Conservation (phyloP, 805 yeast genomes). For the Lipomyces orientalis region DNA sequence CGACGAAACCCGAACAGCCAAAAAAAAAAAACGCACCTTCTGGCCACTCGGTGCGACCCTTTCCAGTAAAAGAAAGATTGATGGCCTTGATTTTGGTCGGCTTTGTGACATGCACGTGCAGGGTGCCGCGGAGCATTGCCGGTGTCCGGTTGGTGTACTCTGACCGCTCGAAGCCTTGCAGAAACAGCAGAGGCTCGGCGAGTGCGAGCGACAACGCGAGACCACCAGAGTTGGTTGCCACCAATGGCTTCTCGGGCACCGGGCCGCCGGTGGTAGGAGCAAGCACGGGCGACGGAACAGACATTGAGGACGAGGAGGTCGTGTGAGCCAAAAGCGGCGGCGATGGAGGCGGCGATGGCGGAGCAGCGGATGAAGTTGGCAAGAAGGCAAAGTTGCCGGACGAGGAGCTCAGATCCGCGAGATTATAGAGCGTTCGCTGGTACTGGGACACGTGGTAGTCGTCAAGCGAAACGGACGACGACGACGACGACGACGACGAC, state of each 20-base stretch:
- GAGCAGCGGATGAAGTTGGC: constrained; percentile 8
- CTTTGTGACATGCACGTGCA: constrained; percentile 70
- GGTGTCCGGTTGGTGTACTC: constrained; percentile 76
- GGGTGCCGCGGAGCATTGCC: constrained; percentile 77
- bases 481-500: no score
- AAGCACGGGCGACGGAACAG: background rate
- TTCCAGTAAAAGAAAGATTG: constrained; percentile 66
- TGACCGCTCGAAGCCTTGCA: constrained; percentile 76
- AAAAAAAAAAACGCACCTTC: constrained; percentile 62
- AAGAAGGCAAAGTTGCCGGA: constrained; percentile 11
- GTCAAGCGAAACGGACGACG: background rate
- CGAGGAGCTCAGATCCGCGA: constrained; percentile 9
- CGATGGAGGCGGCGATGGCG: constrained; percentile 22
- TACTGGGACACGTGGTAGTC: constrained; percentile 7
- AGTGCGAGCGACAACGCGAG: constrained; percentile 73
- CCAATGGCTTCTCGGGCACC: constrained; percentile 36
- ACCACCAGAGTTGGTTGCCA: constrained; percentile 50
- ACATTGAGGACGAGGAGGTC: constrained; percentile 13
- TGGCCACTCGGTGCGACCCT: constrained; percentile 90
- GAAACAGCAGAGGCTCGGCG: constrained; percentile 78
- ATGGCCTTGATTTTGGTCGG: constrained; percentile 73
- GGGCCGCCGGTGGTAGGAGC: constrained; percentile 4
- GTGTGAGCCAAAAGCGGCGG: constrained; percentile 22
- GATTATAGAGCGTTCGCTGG: constrained; percentile 11
- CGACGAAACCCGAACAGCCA: background rate